Evolutionary conservation across 441 rosid genomes (phyloP).

Genomic region (Manihot esculenta): DNA sequence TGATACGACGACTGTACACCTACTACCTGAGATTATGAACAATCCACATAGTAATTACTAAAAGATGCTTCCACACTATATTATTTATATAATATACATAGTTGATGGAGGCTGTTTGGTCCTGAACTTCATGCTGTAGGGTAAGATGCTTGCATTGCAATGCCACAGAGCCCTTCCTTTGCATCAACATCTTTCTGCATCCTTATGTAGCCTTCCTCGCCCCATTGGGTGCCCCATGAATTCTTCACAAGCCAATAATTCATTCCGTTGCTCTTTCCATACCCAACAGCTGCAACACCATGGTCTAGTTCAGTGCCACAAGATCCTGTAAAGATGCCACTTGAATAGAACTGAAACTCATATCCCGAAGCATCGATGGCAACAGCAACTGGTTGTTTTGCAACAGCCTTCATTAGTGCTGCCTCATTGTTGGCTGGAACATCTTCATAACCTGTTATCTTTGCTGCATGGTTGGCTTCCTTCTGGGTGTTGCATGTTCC

Average conservation of each 20-base stretch:
- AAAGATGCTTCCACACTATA: neutral
- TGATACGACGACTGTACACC: neutral
- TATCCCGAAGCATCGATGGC: constrained; percentile 58
- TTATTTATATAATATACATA: neutral
- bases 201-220: constrained; percentile 59
- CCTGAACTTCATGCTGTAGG: constrained; percentile 28
- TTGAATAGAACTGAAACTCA: constrained; percentile 52
- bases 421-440: constrained; percentile 39
- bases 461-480: constrained; percentile 29
- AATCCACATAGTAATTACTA: neutral
- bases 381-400: constrained; percentile 60
- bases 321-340: constrained; percentile 51
- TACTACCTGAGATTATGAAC: neutral
- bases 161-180: constrained; percentile 52
- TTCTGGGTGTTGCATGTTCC: constrained; percentile 36
- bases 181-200: constrained; percentile 37
- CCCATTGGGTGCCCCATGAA: constrained; percentile 67
- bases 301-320: constrained; percentile 56
- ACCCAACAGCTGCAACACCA: constrained; percentile 68
- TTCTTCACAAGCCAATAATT: constrained; percentile 67
- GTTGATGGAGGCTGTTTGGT: neutral
- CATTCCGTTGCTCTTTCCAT: constrained; percentile 42
- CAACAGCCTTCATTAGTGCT: constrained; percentile 38
- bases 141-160: constrained; percentile 53
- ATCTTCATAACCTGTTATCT: constrained; percentile 37